These are phyloP conservation scores for Beauveria pseudobassiana DNA, from an alignment of 2,329 filamentous ascomycete species.

Conservation along the genomic window DNA sequence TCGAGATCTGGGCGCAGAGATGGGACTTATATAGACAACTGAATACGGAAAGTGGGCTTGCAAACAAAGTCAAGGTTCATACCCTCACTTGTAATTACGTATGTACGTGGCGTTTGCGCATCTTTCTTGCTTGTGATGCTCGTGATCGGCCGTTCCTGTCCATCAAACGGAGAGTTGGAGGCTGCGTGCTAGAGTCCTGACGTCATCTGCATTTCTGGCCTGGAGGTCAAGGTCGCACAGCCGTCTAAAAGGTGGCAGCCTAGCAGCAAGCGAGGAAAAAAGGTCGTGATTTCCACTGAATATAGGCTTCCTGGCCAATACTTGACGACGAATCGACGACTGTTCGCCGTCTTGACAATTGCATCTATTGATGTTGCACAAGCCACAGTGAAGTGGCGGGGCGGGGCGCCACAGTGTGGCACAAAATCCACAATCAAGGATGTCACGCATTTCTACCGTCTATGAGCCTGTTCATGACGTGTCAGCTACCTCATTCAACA, in stretches of 20 bases:
- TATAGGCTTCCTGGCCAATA: not conserved
- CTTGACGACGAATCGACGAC: not conserved
- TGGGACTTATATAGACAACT: conserved; percentile 6
- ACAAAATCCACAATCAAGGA: not conserved
- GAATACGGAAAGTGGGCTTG: conserved; percentile 1
- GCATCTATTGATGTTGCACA: not conserved
- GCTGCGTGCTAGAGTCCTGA: not conserved
- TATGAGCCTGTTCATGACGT: not conserved
- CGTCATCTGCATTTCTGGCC: not conserved
- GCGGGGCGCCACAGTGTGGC: conserved; percentile 8
- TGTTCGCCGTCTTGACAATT: not conserved
- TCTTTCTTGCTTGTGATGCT: not conserved
- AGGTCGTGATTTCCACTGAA: not conserved
- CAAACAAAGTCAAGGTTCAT: not conserved
- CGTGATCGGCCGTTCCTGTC: conserved; percentile 6
- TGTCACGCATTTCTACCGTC: not conserved
- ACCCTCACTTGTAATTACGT: conserved; percentile 11
- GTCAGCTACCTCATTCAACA: conserved; percentile 4
- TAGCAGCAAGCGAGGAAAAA: not conserved
- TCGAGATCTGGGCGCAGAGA: conserved; percentile 18
- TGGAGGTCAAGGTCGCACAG: not conserved
- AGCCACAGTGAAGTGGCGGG: not conserved
- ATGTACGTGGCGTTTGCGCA: not conserved
- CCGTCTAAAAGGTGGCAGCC: not conserved
- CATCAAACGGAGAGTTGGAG: not conserved